Conservation (phyloP, 2,329 filamentous ascomycete genomes). For the Cercospora canescens region DNA sequence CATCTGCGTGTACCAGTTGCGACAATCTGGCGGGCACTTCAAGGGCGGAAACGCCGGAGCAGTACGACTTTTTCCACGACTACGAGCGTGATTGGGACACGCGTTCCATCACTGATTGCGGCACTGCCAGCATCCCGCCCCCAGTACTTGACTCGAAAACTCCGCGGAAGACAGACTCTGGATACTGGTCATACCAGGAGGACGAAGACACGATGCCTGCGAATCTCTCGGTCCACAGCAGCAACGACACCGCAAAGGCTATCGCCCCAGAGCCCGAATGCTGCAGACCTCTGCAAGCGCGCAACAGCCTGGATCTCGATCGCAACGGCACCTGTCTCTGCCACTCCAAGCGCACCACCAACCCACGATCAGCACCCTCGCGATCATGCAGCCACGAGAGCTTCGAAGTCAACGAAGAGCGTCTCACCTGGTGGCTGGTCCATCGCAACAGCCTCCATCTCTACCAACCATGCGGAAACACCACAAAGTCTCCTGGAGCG, state of each 20-base stretch:
- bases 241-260: neutral
- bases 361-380: neutral
- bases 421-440: neutral
- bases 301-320: constrained; percentile 6
- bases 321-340: constrained; percentile 2
- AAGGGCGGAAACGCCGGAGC: neutral
- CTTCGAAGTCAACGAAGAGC: neutral
- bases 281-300: neutral
- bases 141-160: neutral
- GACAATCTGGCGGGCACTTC: neutral
- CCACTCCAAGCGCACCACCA: neutral
- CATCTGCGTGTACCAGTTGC: neutral
- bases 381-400: neutral
- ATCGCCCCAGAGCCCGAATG: neutral
- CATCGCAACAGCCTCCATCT: neutral
- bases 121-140: neutral
- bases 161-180: neutral
- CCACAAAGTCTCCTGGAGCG: neutral
- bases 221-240: neutral
- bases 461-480: neutral
- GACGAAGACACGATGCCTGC: neutral
- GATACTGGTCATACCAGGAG: neutral
- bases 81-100: constrained; percentile 5
- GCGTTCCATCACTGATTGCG: constrained; percentile 1
- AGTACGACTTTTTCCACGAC: constrained; percentile 7